Base-by-base conservation (phyloP, 371 early-diverging fungal species). In the Capniomyces stellatus region DNA sequence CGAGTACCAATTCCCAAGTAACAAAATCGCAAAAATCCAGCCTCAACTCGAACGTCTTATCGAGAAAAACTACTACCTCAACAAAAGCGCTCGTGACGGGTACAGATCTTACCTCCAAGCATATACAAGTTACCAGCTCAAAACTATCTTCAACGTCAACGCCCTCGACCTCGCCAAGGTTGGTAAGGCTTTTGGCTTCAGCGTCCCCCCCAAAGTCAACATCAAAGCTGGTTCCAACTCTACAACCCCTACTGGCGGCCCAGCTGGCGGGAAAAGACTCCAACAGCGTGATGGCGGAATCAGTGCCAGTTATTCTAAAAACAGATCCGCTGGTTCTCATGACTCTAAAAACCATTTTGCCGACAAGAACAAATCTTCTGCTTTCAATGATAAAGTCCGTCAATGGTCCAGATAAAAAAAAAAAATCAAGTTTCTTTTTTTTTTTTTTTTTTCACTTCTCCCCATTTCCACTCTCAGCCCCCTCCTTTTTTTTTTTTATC, bases 21-120 rank as follows among this genome's bases (percentile, higher is more conserved):
- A 66, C 72, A 95, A 96, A 76, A 79, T 96, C 55, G 83, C 95
- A 64, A 93, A 94, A 66, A 90, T 96, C 24, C 95, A 96, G 72
- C 72, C 80, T 42, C 85, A 95, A 76, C 79, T 98, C 4, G 97
- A 98, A 59, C 82, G 84, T 64, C 76, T 98, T 48, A 81, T 98
- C 2, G 87, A 89, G 64, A 92, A 92, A 78, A 98, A 98, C 77
- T 96, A 89, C 69, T 97, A 95, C 70, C 76, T 98, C n/a, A 86
- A 96, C 75, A 81, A 87, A 65, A 87, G 87, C n/a, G 99, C 98
- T n/a, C 83, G 85, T 54, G 93, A 96, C 62, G 98, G 93, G 1
- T 98, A 86, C 73, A 81, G 91, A 58, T 88, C 91, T 35, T 98
- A 95, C 66, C 71, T 98, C 28, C 92, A 90, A 69, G 85, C 96